A percentile compares a stretch with the other conserved stretches of the same genome.
Conservation (phyloP, 148 eudicot genomes). For the Arctostaphylos glauca region DNA sequence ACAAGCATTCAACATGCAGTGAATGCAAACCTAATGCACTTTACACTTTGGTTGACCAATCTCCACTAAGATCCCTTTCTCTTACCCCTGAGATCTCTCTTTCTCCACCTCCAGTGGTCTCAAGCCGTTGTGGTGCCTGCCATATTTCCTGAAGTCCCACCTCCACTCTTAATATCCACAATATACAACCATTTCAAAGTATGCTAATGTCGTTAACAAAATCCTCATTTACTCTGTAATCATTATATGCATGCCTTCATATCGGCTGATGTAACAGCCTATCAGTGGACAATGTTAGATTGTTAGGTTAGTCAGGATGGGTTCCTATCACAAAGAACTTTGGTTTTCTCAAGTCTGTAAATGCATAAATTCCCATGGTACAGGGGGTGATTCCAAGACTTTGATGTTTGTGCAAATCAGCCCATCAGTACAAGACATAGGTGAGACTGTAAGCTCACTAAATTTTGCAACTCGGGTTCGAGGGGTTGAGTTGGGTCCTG, state of each 20-base stretch:
- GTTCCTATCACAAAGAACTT: neutral
- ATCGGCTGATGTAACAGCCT: neutral
- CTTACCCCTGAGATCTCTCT: too few species aligned
- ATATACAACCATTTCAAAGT: neutral
- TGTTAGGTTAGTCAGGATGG: constrained; percentile 3
- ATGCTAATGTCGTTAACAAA: neutral
- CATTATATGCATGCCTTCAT: neutral
- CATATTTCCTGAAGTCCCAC: too few species aligned
- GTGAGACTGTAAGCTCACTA: constrained; percentile 85
- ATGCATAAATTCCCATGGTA: constrained; percentile 6
- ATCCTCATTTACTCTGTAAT: too few species aligned
- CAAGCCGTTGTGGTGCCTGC: too few species aligned
- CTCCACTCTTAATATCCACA: too few species aligned
- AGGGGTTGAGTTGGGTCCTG: constrained; percentile 85
- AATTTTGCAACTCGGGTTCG: constrained; percentile 88
- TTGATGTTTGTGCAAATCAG: constrained; percentile 95
- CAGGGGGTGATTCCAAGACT: constrained; percentile 91
- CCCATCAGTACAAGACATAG: constrained; percentile 74
- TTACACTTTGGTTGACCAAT: too few species aligned
- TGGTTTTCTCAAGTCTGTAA: neutral
- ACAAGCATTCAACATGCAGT: too few species aligned
- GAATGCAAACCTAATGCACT: too few species aligned
- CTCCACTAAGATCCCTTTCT: too few species aligned
- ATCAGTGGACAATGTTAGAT: constrained; percentile 27
- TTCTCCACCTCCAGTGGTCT: too few species aligned